Percentiles rank a stretch among this genome's conserved stretches.
Evolutionary conservation across 2,329 filamentous ascomycete genomes (phyloP).

Genomic region (Monilinia polystroma): DNA sequence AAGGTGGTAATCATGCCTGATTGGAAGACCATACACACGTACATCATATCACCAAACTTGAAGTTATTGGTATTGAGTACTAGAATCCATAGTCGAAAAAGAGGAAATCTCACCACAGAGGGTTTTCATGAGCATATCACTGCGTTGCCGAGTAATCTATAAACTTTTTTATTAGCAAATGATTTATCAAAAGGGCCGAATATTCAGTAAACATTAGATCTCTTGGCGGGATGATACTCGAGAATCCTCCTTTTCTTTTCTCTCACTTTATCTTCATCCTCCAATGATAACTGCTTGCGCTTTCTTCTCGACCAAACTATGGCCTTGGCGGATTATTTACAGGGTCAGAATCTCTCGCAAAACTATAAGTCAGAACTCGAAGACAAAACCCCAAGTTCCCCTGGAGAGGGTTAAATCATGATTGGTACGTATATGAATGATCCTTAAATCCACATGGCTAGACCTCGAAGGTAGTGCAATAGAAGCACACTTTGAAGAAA

Average conservation of each 20-base stretch:
- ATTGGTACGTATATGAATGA: not conserved
- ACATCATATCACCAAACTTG: not conserved
- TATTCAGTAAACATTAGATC: not conserved
- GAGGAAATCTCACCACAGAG: not conserved
- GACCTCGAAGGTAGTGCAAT: not conserved
- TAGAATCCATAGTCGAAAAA: not conserved
- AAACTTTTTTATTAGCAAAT: not conserved
- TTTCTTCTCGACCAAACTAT: too few relatives aligned
- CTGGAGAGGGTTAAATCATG: not conserved
- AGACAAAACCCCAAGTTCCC: not conserved
- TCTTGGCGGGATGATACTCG: not conserved
- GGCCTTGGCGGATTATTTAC: not conserved
- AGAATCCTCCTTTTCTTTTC: not conserved
- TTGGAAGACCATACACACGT: not conserved
- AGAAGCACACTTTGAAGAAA: not conserved
- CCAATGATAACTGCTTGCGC: not conserved
- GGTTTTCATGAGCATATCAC: not conserved
- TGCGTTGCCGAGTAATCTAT: not conserved
- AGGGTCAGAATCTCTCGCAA: not conserved
- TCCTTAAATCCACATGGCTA: not conserved
- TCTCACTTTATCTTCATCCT: not conserved
- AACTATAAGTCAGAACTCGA: not conserved
- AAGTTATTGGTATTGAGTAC: not conserved
- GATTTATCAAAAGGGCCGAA: slow-evolving; percentile 1
- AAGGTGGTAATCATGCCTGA: not conserved